Evolutionary conservation across 2,329 filamentous ascomycete species (phyloP), one percentile per base, ranked within the genome.

Genomic region (Bipolaris oryzae): DNA sequence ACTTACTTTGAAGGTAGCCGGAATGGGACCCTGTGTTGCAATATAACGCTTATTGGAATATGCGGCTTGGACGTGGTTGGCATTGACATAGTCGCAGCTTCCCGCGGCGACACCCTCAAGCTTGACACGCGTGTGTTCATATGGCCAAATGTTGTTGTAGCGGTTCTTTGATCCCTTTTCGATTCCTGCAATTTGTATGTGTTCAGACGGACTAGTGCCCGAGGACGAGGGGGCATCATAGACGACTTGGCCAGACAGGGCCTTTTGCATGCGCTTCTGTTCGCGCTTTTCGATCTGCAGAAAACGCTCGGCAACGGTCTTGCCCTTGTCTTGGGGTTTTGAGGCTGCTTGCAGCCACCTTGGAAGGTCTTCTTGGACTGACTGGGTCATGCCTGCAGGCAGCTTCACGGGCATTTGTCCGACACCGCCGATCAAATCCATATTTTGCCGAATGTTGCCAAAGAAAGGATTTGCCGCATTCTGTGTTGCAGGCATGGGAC

Each of bases 61-160:
- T 25, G 87, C 85, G 1, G 93, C 85, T 73, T 90, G 88, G 60
- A 98, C 81, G 66, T 96, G 87, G 73, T 91, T 98, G 16, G 93
- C 95, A 72, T 99, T 99, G 77, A 99, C 87, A 70, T 99, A 99
- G 75, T 99, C 95, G 75, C 94, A 96, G 20, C 81, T 83, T 11
- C 88, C 89, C 1, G 84, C 79, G 0, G 84, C 79, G 34, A 89
- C 85, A 39, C 86, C 85, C 63, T 90, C 83, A 44, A 99, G 78
- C 63, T 86, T 92, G 51, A 99, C 95, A 57, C 95, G 83, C 2
- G 92, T 88, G 76, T 99, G 95, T 71, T 98, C 94, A 73, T 96
- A 99, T 0, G 95, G 95, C 78, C 96, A 88, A 53, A 98, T 97
- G 66, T 97, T 96, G 79, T 97, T 98, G 80, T 99, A 99, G 7